phyloP scores from a whole-genome alignment of 2,329 filamentous ascomycete species.

The Torrubiellomyces zombiae region DNA sequence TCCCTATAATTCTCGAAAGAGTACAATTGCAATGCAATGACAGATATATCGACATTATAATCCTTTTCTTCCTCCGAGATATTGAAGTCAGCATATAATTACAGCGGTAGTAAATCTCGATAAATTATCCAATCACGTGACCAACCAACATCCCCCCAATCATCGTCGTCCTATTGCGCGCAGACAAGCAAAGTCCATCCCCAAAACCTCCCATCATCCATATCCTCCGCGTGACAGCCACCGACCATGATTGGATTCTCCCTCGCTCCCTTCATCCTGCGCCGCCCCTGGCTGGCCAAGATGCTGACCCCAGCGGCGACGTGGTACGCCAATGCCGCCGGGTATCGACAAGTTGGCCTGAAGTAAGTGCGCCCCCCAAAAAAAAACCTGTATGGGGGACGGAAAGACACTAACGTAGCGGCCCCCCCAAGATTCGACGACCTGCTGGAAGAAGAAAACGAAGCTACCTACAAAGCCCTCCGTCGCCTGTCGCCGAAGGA shows the following conservation, averaged over 20 bases:
- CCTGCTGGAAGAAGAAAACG: conserved; percentile 83
- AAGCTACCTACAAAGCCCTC: conserved; percentile 70
- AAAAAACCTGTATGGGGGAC: not conserved
- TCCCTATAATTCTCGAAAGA: too few species aligned
- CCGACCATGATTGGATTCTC: conserved; percentile 49
- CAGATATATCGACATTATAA: too few species aligned
- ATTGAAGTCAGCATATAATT: too few species aligned
- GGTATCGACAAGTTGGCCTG: conserved; percentile 85
- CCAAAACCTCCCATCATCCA: conserved; percentile 5
- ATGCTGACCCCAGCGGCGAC: conserved; percentile 64
- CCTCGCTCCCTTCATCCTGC: conserved; percentile 57
- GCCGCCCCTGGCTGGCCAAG: conserved; percentile 70
- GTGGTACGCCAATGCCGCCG: conserved; percentile 80
- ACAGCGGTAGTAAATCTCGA: too few species aligned
- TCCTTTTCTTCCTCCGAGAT: too few species aligned
- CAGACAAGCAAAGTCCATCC: conserved; percentile 10
- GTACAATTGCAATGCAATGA: too few species aligned
- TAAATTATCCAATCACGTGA: conserved; percentile 11
- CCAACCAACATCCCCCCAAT: conserved; percentile 13
- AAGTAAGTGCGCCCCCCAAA: conserved; percentile 35
- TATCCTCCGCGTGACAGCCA: conserved; percentile 12
- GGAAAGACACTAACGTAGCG: not conserved
- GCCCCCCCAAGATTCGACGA: conserved; percentile 74
- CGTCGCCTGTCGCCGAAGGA: conserved; percentile 82
- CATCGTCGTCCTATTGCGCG: conserved; percentile 18